A percentile compares a stretch with the other conserved stretches of the same genome.
Evolutionary conservation across 192 early-diverging fungal genomes (phyloP).

Genomic region (Coemansia sp.): DNA sequence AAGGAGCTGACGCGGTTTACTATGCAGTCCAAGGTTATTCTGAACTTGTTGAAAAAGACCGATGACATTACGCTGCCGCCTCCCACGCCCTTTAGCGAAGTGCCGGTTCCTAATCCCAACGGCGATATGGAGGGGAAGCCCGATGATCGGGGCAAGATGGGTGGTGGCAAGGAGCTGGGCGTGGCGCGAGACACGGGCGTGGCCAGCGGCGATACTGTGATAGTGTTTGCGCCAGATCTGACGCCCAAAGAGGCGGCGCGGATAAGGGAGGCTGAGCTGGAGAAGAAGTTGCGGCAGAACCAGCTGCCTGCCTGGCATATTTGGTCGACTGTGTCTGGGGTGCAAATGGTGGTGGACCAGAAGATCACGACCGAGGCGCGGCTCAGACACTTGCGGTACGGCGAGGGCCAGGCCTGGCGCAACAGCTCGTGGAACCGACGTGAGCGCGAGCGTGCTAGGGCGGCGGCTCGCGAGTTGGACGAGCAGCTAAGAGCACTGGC

Average conservation of each 20-base stretch:
- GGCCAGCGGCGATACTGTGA: conserved; percentile 66
- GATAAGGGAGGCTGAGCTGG: conserved; percentile 65
- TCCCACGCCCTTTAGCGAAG: conserved; percentile 55
- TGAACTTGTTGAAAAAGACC: conserved; percentile 72
- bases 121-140: conserved; percentile 43
- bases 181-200: conserved; percentile 69
- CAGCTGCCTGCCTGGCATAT: conserved; percentile 80
- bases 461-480: conserved; percentile 27
- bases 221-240: conserved; percentile 73
- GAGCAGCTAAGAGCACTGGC: conserved; percentile 18
- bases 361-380: conserved; percentile 44
- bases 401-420: conserved; percentile 30
- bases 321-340: conserved; percentile 71
- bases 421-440: conserved; percentile 38
- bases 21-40: conserved; percentile 72
- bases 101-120: conserved; percentile 44
- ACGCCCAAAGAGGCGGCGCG: conserved; percentile 63
- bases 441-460: conserved; percentile 26
- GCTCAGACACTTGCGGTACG: conserved; percentile 27
- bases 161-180: conserved; percentile 62
- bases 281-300: conserved; percentile 73
- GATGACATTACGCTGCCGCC: conserved; percentile 68
- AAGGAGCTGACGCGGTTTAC: conserved; percentile 63
- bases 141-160: conserved; percentile 39
- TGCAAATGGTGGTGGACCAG: conserved; percentile 47